Percentiles rank a stretch among this genome's conserved stretches.
Evolutionary conservation across 2,329 filamentous ascomycete genomes (phyloP).

Genomic region (Sphaerulina populicola): DNA sequence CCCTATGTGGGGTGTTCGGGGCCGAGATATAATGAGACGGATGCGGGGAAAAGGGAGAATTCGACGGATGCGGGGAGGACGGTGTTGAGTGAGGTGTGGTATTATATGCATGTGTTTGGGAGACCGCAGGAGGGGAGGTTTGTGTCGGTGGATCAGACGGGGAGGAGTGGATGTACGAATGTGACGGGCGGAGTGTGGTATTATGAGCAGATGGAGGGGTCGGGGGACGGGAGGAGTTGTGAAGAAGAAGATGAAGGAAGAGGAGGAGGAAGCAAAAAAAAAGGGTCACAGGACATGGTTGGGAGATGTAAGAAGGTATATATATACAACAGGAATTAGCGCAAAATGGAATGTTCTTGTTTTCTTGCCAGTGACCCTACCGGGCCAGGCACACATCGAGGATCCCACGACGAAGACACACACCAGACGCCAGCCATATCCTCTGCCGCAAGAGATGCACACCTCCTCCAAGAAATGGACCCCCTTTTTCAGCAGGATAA

Average conservation of each 20-base stretch:
- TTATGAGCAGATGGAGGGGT: slow-evolving; percentile 39
- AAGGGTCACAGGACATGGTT: not conserved
- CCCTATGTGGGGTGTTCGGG: slow-evolving; percentile 57
- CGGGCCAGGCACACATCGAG: not conserved
- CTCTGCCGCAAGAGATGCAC: too few species aligned
- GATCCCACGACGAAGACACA: not conserved
- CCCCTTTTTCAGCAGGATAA: too few species aligned
- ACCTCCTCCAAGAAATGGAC: too few species aligned
- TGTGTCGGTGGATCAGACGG: slow-evolving; percentile 43
- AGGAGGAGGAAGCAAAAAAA: too few species aligned
- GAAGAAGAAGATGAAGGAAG: not conserved
- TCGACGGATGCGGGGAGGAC: slow-evolving; percentile 50
- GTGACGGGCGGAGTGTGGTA: slow-evolving; percentile 48
- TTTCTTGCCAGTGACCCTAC: not conserved
- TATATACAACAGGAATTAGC: too few species aligned
- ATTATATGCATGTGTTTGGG: slow-evolving; percentile 55
- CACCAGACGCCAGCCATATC: too few species aligned
- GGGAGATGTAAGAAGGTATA: not conserved
- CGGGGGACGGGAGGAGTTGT: slow-evolving; percentile 2
- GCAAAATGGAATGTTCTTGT: too few species aligned
- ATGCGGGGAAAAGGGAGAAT: slow-evolving; percentile 44
- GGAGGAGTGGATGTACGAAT: slow-evolving; percentile 50
- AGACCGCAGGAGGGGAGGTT: slow-evolving; percentile 47
- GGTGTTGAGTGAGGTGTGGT: slow-evolving; percentile 56
- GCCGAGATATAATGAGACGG: slow-evolving; percentile 53